Evolutionary conservation across 768 basidiomycete species (phyloP).

Genomic region (Russula emetica): DNA sequence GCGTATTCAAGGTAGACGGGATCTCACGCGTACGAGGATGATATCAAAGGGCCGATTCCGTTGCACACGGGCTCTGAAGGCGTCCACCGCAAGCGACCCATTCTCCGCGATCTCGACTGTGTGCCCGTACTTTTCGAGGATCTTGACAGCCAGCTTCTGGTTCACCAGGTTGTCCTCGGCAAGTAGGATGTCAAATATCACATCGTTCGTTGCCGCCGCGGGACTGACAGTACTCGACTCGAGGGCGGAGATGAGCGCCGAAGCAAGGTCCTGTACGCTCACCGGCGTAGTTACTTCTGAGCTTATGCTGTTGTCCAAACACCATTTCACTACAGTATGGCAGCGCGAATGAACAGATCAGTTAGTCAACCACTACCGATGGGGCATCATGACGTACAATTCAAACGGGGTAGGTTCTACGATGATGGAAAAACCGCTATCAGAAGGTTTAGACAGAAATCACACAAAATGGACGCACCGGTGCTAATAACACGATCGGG

Average conservation of each 20-base stretch:
- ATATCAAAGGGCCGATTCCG: constrained; percentile 81
- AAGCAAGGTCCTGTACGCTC: constrained; percentile 80
- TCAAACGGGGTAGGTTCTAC: too few species aligned
- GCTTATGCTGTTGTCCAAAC: constrained; percentile 92
- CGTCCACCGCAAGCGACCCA: constrained; percentile 88
- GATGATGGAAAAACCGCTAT: too few species aligned
- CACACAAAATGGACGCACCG: constrained; percentile 36
- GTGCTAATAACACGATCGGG: constrained; percentile 86
- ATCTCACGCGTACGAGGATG: constrained; percentile 64
- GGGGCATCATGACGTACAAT: too few species aligned
- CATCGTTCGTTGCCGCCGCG: constrained; percentile 78
- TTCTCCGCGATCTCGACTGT: constrained; percentile 97
- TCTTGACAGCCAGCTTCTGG: constrained; percentile 94
- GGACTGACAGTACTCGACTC: constrained; percentile 93
- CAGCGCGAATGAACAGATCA: too few species aligned
- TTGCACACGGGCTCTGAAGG: constrained; percentile 73
- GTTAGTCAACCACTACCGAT: too few species aligned
- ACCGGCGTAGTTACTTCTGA: constrained; percentile 93
- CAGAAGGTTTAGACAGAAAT: too few species aligned
- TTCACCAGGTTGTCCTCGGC: constrained; percentile 97
- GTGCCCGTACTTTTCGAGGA: constrained; percentile 94
- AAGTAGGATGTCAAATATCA: constrained; percentile 86
- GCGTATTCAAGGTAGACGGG: not conserved
- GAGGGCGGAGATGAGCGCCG: constrained; percentile 88
- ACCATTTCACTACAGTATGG: constrained; percentile 65